Base-by-base conservation (phyloP, 176 grass and related monocot genomes). In the Tillandsia leiboldiana region DNA sequence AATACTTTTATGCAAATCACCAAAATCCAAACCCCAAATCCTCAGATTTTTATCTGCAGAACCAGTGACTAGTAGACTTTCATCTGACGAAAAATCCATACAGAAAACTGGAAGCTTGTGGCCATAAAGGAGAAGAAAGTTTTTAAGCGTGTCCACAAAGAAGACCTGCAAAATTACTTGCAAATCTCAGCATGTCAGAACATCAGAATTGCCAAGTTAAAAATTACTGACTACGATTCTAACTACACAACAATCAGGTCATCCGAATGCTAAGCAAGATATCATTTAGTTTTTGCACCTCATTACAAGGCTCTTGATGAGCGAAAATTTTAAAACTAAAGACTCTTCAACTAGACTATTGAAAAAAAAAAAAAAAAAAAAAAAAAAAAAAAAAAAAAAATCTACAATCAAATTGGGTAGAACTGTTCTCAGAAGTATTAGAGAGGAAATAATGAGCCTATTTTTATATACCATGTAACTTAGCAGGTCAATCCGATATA, bases 11-110 rank as follows among this genome's bases (percentile, higher is more conserved):
- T 92, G 93, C 69, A 86, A 89, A 77, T 97, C 89, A 64, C 93
- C 89, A 77, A 97, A 97, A 83, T 97, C 93, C 82, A 97, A 77
- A 85, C 93, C 89, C 93, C 86, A 97, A 48, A 97, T 97, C 72
- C 87, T 92, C 76, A 97, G 51, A 77, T 86, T 97, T 87, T 97
- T 97, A 72, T 97, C 93, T 11, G 93, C 89, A 1, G 93, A 97
- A 51, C 89, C 93, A 66, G 83, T 97, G 68, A 97, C 89, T 77
- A 97, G 83, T 72, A 97, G 72, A 81, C 79, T 68, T 50, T 89
- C 86, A 72, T 97, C 89, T 7, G 93, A 92, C 76, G 93, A 90
- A 76, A 97, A 92, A 66, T 92, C 93, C 86, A 97, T 92, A 77
- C 93, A 97, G 68, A 97, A 87, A 48, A 92, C 93, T 27, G 93